A percentile compares a stretch with the other conserved stretches of the same genome.
Evolutionary conservation across 441 rosid genomes (phyloP).

Genomic region (Lagerstroemia fauriei): DNA sequence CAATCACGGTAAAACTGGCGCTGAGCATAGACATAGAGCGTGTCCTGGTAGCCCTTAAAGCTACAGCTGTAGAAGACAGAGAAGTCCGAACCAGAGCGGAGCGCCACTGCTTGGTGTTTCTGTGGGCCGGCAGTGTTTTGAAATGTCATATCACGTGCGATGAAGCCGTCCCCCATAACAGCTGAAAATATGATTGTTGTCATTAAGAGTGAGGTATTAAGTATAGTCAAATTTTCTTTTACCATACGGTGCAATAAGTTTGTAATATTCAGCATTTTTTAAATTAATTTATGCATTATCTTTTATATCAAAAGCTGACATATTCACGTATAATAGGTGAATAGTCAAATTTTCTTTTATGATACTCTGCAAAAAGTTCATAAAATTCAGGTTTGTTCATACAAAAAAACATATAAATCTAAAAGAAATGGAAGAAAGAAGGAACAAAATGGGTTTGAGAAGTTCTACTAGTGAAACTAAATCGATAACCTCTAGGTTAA

Average conservation of each 20-base stretch:
- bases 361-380: no score
- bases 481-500: background rate
- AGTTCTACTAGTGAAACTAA: no score
- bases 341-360: no score
- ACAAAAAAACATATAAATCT: no score
- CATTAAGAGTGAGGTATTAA: background rate
- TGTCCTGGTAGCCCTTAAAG: conserved; percentile 66
- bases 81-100: conserved; percentile 62
- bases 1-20: conserved; percentile 69
- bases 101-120: conserved; percentile 62
- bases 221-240: background rate
- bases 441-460: no score
- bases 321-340: no score
- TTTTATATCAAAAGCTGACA: no score
- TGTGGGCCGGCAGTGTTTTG: conserved; percentile 60
- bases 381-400: no score
- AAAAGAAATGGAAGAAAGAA: no score
- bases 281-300: background rate
- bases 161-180: conserved; percentile 49
- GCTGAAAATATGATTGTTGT: conserved; percentile 30
- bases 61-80: conserved; percentile 54
- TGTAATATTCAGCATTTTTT: no score
- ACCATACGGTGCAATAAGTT: no score
- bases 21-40: conserved; percentile 56
- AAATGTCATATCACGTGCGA: conserved; percentile 53